phyloP scores from a whole-genome alignment of 2,329 filamentous ascomycete species.

The Thermochaetoides dissita region DNA sequence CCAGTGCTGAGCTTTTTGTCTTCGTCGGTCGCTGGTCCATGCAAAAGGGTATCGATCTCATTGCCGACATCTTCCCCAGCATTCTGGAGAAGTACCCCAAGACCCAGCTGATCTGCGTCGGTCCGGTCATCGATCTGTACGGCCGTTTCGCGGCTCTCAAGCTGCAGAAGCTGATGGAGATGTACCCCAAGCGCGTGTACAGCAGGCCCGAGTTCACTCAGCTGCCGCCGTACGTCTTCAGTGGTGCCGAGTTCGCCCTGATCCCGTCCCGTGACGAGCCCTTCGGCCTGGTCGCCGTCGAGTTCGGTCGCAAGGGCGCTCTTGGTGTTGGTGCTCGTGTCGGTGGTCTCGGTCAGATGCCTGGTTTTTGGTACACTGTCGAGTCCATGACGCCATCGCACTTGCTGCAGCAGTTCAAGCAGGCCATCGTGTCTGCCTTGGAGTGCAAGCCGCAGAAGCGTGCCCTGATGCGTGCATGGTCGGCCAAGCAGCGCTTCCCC shows the following conservation, averaged over 20 bases:
- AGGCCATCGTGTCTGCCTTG: constrained; percentile 47
- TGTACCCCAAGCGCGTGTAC: constrained; percentile 51
- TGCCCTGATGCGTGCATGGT: constrained; percentile 49
- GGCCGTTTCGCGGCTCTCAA: constrained; percentile 55
- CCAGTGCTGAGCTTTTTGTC: constrained; percentile 50
- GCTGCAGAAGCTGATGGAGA: constrained; percentile 48
- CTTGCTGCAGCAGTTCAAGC: constrained; percentile 50
- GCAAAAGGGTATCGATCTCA: constrained; percentile 56
- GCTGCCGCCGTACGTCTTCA: constrained; percentile 53
- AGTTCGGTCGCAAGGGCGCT: constrained; percentile 55
- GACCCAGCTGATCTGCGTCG: constrained; percentile 48
- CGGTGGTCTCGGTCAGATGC: constrained; percentile 56
- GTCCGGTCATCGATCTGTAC: constrained; percentile 53
- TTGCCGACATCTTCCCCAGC: constrained; percentile 52
- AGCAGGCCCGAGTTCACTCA: constrained; percentile 56
- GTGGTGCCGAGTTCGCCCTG: constrained; percentile 52
- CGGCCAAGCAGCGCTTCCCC: constrained; percentile 51
- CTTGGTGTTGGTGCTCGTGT: constrained; percentile 53
- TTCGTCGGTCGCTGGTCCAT: constrained; percentile 57
- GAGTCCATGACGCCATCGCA: constrained; percentile 51
- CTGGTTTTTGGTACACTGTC: constrained; percentile 57
- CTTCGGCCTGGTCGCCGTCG: constrained; percentile 54
- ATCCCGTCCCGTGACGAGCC: constrained; percentile 57
- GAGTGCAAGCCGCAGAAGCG: constrained; percentile 41
- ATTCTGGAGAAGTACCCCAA: constrained; percentile 46